These are phyloP conservation scores for Canavalia ensiformis DNA, from an alignment of 306 rosid genomes.

Conservation along the genomic window DNA sequence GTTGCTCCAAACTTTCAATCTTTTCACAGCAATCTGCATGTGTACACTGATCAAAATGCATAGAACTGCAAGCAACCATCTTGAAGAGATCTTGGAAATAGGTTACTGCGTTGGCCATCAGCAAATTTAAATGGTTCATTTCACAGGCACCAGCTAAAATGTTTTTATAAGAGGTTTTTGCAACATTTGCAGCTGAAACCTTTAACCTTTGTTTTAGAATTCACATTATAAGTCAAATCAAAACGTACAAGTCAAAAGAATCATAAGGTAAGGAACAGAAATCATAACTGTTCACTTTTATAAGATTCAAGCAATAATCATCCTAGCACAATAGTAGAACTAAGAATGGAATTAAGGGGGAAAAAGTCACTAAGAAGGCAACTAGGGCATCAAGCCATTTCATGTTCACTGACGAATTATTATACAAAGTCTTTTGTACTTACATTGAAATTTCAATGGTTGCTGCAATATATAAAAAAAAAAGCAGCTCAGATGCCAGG, in stretches of 20 bases:
- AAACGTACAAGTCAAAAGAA: background rate
- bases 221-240: conserved; percentile 12
- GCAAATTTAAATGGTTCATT: conserved; percentile 29
- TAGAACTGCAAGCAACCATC: conserved; percentile 5
- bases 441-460: background rate
- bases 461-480: background rate
- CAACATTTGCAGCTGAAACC: conserved; percentile 1
- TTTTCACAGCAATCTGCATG: conserved; percentile 90
- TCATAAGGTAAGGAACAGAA: conserved; percentile 16
- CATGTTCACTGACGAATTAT: conserved; percentile 13
- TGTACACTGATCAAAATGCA: conserved; percentile 41
- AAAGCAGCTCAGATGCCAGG: background rate
- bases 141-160: conserved; percentile 20
- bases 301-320: conserved; percentile 10
- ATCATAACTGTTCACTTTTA: background rate
- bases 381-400: conserved; percentile 8
- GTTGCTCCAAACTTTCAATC: conserved; percentile 96
- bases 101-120: background rate
- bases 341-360: background rate
- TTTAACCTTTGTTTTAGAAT: conserved; percentile 5
- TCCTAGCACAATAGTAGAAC: background rate
- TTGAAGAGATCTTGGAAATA: background rate
- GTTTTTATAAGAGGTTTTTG: conserved; percentile 25
- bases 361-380: background rate
- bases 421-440: background rate